These are phyloP conservation scores for Fagopyrum homotropicum DNA, from an alignment of 148 eudicot genomes.

Conservation along the genomic window DNA sequence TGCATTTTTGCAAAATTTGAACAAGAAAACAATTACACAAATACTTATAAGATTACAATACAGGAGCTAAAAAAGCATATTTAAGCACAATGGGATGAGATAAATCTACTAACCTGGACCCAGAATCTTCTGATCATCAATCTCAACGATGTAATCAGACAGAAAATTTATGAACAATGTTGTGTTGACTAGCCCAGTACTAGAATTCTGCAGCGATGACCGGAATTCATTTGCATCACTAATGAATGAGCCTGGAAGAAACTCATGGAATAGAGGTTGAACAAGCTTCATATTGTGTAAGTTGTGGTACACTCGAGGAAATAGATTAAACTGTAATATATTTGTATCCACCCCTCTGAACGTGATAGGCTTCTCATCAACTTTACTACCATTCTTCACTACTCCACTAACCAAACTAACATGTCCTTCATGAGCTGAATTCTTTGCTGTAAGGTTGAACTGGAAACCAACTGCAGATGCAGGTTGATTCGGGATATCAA, in stretches of 20 bases:
- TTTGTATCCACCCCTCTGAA: conserved; percentile 77
- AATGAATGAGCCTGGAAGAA: conserved; percentile 77
- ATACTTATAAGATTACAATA: not conserved
- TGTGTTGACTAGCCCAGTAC: conserved; percentile 60
- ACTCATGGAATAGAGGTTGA: conserved; percentile 88
- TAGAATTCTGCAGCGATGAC: conserved; percentile 62
- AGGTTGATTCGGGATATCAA: conserved; percentile 75
- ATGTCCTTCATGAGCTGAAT: conserved; percentile 39
- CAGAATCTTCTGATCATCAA: conserved; percentile 54
- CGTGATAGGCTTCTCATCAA: conserved; percentile 36
- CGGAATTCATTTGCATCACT: conserved; percentile 50
- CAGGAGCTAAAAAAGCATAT: not conserved
- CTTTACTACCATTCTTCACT: conserved; percentile 47
- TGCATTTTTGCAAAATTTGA: conserved; percentile 37
- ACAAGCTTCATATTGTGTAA: conserved; percentile 63
- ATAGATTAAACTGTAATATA: conserved; percentile 77
- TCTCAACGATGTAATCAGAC: conserved; percentile 67
- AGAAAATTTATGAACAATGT: conserved; percentile 67
- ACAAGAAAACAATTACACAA: not conserved
- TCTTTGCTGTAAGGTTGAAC: conserved; percentile 76
- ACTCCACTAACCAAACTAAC: conserved; percentile 71
- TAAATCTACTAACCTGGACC: conserved; percentile 67
- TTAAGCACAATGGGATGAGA: not conserved
- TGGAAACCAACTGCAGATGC: conserved; percentile 85
- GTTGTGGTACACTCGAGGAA: conserved; percentile 69